Evolutionary conservation across 805 yeast species (phyloP), one percentile per base, ranked within the genome.

Genomic region (Saturnispora besseyi): DNA sequence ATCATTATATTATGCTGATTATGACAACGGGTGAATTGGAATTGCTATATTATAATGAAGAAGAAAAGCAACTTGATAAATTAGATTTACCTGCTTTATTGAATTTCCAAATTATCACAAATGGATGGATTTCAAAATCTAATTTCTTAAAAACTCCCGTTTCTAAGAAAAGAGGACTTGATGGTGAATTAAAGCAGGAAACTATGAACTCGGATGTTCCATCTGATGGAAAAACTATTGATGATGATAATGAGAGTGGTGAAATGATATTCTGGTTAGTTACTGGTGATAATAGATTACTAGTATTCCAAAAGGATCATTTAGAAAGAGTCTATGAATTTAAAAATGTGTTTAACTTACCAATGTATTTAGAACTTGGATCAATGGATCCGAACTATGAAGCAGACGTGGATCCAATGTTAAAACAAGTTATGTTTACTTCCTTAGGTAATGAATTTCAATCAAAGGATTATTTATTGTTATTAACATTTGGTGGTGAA

Each of bases 401-500:
- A 34, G 68, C 74, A 1, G 73, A 77, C 31, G 88, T 88, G 10
- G 90, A 84, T 67, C 90, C 90, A 2, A 76, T 77, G 38, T 77
- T 84, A 55, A 85, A 84, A 60, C 87, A 85, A 63, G 72, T 84
- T 0, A 74, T 83, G 62, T 66, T 79, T 15, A 75, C 79, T 42
- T 76, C 75, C 43, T 59, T 88, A 30, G 96, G 96, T 5, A 86
- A 84, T 57, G 62, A 66, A 8, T 55, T 62, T 32, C 54, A 61
- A 29, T 72, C 75, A 41, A 82, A 81, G 44, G 89, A 85, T 56
- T 80, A 80, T 61, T 63, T 89, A 51, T 74, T 88, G 0, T 71
- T 87, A 7, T 66, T 87, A 46, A 88, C 95, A 0, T 78, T 81
- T 60, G 93, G 95, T 48, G 95, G 95, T 57, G 93, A 87, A 62